A percentile compares a stretch with the other conserved stretches of the same genome.
These are phyloP conservation scores for Jamesozyma hellenica DNA, from an alignment of 805 yeast species.

Conservation along the genomic window DNA sequence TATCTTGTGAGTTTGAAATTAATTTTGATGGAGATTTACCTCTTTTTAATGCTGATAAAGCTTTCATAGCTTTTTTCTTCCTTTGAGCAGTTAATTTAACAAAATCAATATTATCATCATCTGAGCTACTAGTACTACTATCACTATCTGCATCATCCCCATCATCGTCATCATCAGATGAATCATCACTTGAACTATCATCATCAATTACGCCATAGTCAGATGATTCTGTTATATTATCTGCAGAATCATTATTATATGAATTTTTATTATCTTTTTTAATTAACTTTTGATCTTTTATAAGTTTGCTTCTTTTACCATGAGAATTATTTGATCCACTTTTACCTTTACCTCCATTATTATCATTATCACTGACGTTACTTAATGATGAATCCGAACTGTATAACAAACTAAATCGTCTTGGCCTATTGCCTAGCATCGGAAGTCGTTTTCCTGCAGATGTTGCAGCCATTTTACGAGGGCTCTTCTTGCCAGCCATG, in stretches of 20 bases:
- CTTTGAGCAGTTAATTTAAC: constrained; percentile 61
- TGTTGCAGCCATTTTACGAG: constrained; percentile 13
- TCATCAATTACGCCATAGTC: constrained; percentile 25
- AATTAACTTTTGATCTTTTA: constrained; percentile 25
- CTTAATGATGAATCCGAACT: constrained; percentile 35
- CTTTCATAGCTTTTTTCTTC: constrained; percentile 46
- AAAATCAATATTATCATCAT: constrained; percentile 62
- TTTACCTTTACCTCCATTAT: constrained; percentile 9
- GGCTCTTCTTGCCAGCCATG: constrained; percentile 17
- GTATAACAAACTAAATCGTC: constrained; percentile 36
- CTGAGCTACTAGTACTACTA: constrained; percentile 42
- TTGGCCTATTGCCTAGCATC: constrained; percentile 19
- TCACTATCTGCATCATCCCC: constrained; percentile 32
- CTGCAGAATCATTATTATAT: constrained; percentile 14
- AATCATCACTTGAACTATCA: constrained; percentile 20
- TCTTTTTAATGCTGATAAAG: constrained; percentile 31
- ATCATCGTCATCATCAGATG: constrained; percentile 26
- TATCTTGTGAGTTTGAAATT: constrained; percentile 2
- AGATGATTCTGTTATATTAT: constrained; percentile 17
- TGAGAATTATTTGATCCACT: constrained; percentile 20
- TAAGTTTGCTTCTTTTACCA: constrained; percentile 30
- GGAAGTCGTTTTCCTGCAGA: constrained; percentile 4
- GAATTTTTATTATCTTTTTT: constrained; percentile 13
- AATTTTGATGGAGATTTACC: constrained; percentile 26
- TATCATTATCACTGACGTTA: constrained; percentile 30